phyloP scores from a whole-genome alignment of 148 eudicot genomes.

The Mesembryanthemum crystallinum region DNA sequence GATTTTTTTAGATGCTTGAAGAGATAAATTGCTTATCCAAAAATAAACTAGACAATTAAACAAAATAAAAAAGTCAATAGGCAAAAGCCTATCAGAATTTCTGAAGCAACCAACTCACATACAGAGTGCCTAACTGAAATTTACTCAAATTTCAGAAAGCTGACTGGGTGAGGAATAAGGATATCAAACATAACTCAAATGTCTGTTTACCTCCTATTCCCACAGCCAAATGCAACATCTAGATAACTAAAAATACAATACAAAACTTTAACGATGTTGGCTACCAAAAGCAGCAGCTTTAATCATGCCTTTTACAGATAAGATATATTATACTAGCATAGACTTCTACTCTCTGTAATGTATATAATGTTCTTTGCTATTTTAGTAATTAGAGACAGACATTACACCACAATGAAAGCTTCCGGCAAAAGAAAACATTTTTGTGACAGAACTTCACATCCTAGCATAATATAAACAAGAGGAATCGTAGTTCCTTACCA shows the following conservation, averaged over 20 bases:
- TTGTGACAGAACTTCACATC: neutral
- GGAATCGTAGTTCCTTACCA: slow-evolving; percentile 46
- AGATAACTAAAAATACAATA: neutral
- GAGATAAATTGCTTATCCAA: too few relatives aligned
- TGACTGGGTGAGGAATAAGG: neutral
- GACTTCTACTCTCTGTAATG: neutral
- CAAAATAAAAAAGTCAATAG: neutral
- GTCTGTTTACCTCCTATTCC: neutral
- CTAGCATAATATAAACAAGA: neutral
- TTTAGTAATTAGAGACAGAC: neutral
- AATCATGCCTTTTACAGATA: neutral
- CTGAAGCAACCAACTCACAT: neutral
- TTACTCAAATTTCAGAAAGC: neutral
- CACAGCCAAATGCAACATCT: neutral
- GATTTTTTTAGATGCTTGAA: too few relatives aligned
- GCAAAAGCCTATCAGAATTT: neutral
- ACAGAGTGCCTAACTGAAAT: neutral
- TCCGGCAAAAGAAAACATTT: neutral
- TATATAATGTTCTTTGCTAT: neutral
- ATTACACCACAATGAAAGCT: neutral
- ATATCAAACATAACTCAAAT: neutral
- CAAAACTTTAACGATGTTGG: neutral
- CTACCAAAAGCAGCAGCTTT: neutral
- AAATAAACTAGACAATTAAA: too few relatives aligned
- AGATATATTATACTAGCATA: neutral